Percentiles rank a stretch among this genome's conserved stretches.
Conservation (phyloP, 2,329 filamentous ascomycete genomes). For the Colletotrichum cuscutae region DNA sequence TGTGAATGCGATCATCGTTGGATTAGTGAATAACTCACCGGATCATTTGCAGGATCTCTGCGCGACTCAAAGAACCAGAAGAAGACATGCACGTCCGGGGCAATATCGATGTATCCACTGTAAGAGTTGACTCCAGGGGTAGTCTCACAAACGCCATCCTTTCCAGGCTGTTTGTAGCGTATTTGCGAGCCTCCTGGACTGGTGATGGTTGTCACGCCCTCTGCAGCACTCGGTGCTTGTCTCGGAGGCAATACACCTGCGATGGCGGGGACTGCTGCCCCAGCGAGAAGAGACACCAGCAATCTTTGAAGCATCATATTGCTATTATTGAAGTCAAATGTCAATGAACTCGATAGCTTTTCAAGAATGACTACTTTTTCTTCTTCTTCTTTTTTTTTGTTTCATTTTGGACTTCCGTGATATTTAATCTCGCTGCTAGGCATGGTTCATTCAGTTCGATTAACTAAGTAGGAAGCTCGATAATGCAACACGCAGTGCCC, state of each 20-base stretch:
- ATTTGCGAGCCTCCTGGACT: conserved; percentile 12
- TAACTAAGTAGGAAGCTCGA: neutral
- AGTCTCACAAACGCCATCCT: conserved; percentile 14
- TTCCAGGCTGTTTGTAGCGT: conserved; percentile 14
- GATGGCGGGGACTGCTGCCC: neutral
- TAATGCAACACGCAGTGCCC: no score
- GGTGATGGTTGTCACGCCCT: conserved; percentile 13
- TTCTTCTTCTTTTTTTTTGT: no score
- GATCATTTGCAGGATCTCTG: conserved; percentile 19
- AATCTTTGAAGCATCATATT: neutral
- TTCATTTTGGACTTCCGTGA: neutral
- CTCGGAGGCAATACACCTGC: conserved; percentile 5
- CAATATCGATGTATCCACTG: conserved; percentile 16
- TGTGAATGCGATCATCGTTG: no score
- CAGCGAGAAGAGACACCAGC: neutral
- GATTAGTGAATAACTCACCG: neutral
- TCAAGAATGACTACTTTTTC: no score
- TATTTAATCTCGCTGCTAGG: neutral
- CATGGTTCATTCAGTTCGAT: neutral
- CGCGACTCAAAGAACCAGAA: conserved; percentile 27
- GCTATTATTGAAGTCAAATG: neutral
- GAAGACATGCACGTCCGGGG: conserved; percentile 12
- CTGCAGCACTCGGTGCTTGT: conserved; percentile 4
- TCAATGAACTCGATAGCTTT: neutral
- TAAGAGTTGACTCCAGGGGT: conserved; percentile 22